Evolutionary conservation across 2,329 filamentous ascomycete species (phyloP).

Genomic region (Microcyclosporella mali): DNA sequence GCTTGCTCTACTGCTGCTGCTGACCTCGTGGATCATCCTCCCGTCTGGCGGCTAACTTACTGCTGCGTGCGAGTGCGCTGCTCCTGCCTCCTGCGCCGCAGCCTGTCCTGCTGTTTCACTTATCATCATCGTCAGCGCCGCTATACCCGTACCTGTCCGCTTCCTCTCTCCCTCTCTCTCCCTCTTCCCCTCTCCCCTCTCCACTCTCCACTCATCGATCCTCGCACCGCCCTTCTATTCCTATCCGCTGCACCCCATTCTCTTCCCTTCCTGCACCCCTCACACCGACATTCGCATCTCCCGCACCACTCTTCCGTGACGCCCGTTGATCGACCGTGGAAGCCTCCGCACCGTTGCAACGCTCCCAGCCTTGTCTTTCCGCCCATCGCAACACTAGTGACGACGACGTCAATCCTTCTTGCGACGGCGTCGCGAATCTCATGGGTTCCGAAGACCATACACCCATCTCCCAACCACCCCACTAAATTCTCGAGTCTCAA

Average conservation of each 20-base stretch:
- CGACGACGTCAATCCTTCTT: background rate
- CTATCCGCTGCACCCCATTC: background rate
- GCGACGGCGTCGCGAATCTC: background rate
- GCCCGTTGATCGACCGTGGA: constrained; percentile 9
- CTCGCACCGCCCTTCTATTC: background rate
- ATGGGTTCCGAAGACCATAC: background rate
- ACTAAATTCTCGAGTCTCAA: constrained; percentile 1
- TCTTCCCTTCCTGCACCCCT: background rate
- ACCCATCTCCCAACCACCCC: background rate
- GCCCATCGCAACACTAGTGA: background rate
- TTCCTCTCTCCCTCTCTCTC: background rate
- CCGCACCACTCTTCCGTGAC: constrained; percentile 7
- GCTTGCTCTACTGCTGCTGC: background rate
- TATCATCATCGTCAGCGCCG: background rate
- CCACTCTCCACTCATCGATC: background rate
- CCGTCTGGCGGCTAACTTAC: background rate
- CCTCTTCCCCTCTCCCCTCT: background rate
- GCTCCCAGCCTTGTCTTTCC: constrained; percentile 12
- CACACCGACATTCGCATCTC: background rate
- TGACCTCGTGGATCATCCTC: background rate
- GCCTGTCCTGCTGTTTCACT: background rate
- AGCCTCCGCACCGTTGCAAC: constrained; percentile 8
- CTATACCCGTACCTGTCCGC: background rate
- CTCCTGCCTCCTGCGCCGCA: background rate
- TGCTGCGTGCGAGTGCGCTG: background rate